Base-by-base conservation (phyloP, 2,329 filamentous ascomycete genomes). In the Penicillium psychrosexuale region DNA sequence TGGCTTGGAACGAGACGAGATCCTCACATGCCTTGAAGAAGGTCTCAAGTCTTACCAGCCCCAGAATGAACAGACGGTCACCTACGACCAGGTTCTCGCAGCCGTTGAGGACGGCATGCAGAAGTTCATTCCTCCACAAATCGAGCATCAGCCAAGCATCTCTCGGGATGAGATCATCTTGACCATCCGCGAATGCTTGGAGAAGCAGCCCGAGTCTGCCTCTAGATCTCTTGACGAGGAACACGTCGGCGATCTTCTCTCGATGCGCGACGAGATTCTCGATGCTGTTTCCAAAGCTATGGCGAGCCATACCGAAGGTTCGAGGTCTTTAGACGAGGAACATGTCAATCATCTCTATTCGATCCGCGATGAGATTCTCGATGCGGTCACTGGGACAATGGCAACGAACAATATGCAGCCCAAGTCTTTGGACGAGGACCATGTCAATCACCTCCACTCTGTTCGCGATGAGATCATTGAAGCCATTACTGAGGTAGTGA, bases 1-100 rank as follows among this genome's bases (percentile, higher is more conserved):
- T 59, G 93, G 92, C 2, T 79, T 97, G 1, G 93, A 96, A 70
- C 84, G 91, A 5, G 91, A 97, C 12, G 93, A 97, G 68, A 89
- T 97, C 45, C 79, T 97, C 13, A 85, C 88, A 37, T 96, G 91
- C 61, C 80, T 97, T 27, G 86, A 89, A 62, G 88, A 97, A 75
- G 93, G 93, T 0, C 81, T 97, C 0, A 85, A 89, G 61, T 85
- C 91, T 44, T 91, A 94, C 67, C 77, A 74, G 56, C 78, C 78
- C 30, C 68, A 77, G 60, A 69, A 76, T 19, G 77, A 83, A 4
- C 75, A 80, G 34, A 83, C 82, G 27, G 86, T 89, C 1, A 91
- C 87, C 4, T 86, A 89, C 61, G 91, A 95, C 3, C 91, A 97
- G 66, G 88, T 97, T 22, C 88, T 92, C 65, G 82, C 86, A 46